phyloP scores from a whole-genome alignment of 768 basidiomycete genomes.

The Trametes elegans region DNA sequence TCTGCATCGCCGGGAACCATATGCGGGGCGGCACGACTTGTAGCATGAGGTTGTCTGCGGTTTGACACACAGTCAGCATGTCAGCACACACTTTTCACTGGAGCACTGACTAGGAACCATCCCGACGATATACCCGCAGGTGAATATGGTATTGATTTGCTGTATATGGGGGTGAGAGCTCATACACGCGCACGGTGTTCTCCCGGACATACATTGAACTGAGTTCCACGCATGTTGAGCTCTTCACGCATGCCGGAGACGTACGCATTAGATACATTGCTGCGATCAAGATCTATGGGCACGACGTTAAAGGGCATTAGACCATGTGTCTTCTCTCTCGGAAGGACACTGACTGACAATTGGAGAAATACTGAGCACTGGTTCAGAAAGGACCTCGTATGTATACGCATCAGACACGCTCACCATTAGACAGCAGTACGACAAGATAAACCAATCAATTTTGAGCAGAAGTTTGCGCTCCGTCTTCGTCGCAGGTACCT shows the following conservation, averaged over 20 bases:
- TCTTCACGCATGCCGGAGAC: constrained; percentile 81
- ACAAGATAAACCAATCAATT: constrained; percentile 63
- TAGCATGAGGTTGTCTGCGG: constrained; percentile 60
- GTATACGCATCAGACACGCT: background rate
- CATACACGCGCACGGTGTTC: constrained; percentile 9
- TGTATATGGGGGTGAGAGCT: constrained; percentile 19
- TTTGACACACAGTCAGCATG: background rate
- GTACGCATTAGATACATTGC: constrained; percentile 71
- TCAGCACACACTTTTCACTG: background rate
- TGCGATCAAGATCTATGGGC: constrained; percentile 65
- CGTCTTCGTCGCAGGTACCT: constrained; percentile 36
- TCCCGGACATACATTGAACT: constrained; percentile 70
- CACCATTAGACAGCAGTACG: constrained; percentile 71
- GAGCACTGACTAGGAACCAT: constrained; percentile 60
- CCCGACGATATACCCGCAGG: constrained; percentile 73
- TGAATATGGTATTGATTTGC: constrained; percentile 70
- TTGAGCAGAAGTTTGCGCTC: constrained; percentile 58
- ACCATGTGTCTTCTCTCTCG: too few relatives aligned
- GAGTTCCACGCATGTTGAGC: constrained; percentile 58
- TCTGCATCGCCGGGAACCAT: constrained; percentile 65
- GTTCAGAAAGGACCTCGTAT: constrained; percentile 6
- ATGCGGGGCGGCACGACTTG: constrained; percentile 61
- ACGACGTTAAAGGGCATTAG: too few relatives aligned
- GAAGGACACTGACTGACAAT: constrained; percentile 53
- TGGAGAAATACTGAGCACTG: constrained; percentile 56